Evolutionary conservation across 768 basidiomycete genomes (phyloP).

Genomic region (Pisolithus marmoratus): DNA sequence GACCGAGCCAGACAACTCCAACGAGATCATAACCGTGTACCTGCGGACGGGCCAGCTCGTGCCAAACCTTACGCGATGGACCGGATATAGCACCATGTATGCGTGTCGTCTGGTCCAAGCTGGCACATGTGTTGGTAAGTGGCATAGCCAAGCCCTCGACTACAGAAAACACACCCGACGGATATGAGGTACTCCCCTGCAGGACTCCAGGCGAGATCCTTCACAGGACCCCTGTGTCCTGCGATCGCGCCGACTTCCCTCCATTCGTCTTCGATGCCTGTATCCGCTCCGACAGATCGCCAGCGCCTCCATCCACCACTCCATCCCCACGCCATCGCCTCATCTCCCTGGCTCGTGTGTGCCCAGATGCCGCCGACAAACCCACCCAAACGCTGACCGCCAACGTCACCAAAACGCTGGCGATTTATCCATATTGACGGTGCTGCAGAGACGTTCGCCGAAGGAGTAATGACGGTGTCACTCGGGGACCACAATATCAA

Average conservation of each 20-base stretch:
- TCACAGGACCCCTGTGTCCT: constrained; percentile 82
- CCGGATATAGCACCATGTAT: constrained; percentile 61
- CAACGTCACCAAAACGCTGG: constrained; percentile 91
- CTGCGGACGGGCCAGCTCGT: constrained; percentile 89
- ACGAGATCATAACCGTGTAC: constrained; percentile 95
- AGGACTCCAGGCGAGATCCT: constrained; percentile 82
- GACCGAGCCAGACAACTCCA: constrained; percentile 67
- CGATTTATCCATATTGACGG: constrained; percentile 81
- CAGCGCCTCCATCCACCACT: constrained; percentile 91
- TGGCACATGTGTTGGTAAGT: constrained; percentile 24
- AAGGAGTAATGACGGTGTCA: constrained; percentile 32
- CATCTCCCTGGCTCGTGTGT: constrained; percentile 36
- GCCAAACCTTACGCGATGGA: constrained; percentile 47
- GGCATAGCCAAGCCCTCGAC: neutral
- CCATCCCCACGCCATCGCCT: constrained; percentile 88
- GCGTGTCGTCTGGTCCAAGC: constrained; percentile 88
- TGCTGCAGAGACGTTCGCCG: constrained; percentile 33
- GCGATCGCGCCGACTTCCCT: constrained; percentile 68
- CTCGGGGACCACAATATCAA: constrained; percentile 92
- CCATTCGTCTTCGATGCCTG: constrained; percentile 51
- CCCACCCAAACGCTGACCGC: constrained; percentile 85
- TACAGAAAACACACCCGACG: constrained; percentile 51
- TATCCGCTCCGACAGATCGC: constrained; percentile 36
- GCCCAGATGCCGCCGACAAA: constrained; percentile 92
- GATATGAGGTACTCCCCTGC: constrained; percentile 82